Evolutionary conservation across 495 filamentous ascomycete genomes (phyloP).

Genomic region (Penicillium robsamsonii): DNA sequence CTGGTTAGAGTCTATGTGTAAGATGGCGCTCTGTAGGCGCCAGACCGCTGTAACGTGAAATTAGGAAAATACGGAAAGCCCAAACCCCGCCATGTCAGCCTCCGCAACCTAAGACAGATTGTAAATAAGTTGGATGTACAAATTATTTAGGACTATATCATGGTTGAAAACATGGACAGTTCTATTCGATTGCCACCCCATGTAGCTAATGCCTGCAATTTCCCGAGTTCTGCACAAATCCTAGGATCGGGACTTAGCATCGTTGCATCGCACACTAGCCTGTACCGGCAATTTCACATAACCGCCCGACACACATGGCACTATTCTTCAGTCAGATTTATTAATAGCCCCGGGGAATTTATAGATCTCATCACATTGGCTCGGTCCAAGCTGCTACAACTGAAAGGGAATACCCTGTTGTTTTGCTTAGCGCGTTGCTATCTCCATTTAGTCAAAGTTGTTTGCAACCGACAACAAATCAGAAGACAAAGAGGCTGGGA

Average conservation of each 20-base stretch:
- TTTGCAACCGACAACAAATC: slow-evolving; percentile 21
- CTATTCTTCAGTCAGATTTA: slow-evolving; percentile 15
- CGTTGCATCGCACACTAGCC: slow-evolving; percentile 31
- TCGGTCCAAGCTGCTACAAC: slow-evolving; percentile 4
- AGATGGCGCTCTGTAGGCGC: slow-evolving; percentile 20
- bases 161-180: neutral
- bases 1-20: neutral
- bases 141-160: neutral
- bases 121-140: neutral
- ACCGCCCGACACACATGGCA: slow-evolving; percentile 21
- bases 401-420: slow-evolving; percentile 16
- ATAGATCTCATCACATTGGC: slow-evolving; percentile 8
- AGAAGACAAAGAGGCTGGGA: slow-evolving; percentile 16
- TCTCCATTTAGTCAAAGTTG: slow-evolving; percentile 24
- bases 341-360: slow-evolving; percentile 29
- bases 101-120: neutral
- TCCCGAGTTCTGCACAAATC: slow-evolving; percentile 8
- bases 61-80: neutral
- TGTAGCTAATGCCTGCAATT: slow-evolving; percentile 6
- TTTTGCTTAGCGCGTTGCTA: slow-evolving; percentile 32
- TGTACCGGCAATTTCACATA: slow-evolving; percentile 24
- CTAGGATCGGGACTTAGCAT: slow-evolving; percentile 1
- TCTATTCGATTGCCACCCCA: neutral
- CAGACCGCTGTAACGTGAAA: slow-evolving; percentile 5
- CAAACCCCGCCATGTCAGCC: slow-evolving; percentile 5